Base-by-base conservation (phyloP, 257 asterid genomes). In the Lycium ferocissimum region DNA sequence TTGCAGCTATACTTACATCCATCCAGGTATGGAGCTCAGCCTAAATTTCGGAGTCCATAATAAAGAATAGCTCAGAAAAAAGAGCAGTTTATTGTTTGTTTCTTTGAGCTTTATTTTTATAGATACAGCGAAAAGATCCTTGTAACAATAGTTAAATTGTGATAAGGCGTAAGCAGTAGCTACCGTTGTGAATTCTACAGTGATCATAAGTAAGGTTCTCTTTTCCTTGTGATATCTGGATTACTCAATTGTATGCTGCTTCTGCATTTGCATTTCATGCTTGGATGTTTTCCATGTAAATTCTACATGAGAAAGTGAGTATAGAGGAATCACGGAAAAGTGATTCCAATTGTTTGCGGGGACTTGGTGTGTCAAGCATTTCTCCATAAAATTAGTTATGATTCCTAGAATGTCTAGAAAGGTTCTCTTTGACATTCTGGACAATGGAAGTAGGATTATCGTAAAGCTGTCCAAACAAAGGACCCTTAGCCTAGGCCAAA, bases 1-100 rank as follows among this genome's bases (percentile, higher is more conserved):
- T 91, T 84, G 98, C 98, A 54, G 98, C 98, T 70, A 95, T 95
- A 87, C 94, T 95, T 67, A 95, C 98, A 8, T 95, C 98, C 37
- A 87, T 95, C 83, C 98, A 95, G 98, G 98, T 95, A 88, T 61
- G 83, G 20, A 11, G 22, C 70, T 80, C 13, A 18, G 56, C 43
- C 10, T 72, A 7, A 72, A 12, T 45, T 72, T 72, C 38, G 9
- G 18, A 72, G 54, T 70, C 54, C 54, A 38, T 18, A n/a, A 18
- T 9, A 72, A 45, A 72, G 80, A 18, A 45, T 58, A 40, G 2
- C 3, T 18, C n/a, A 5, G 80, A 9, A n/a, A 43, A 63, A 10
- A 8, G 9, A 72, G 3, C 37, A 45, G 80, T 45, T 72, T 72
- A 45, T 72, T 45, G 38, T 70, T 70, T 38, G 79, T 70, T 70